These are phyloP conservation scores for Pseudogymnoascus sp. DNA, from an alignment of 2,329 filamentous ascomycete genomes.

Conservation along the genomic window DNA sequence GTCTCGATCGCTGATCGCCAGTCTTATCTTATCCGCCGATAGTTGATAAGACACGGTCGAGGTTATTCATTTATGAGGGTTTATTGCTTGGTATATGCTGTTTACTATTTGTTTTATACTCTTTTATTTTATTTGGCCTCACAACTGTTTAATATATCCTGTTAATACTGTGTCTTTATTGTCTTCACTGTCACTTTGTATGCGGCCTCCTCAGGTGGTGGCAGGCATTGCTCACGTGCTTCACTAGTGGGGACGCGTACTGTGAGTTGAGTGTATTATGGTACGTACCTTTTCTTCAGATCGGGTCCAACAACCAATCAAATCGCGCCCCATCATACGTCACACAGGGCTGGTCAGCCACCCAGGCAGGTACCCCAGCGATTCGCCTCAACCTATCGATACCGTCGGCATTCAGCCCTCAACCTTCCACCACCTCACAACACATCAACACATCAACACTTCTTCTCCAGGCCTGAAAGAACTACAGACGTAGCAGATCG, in stretches of 20 bases:
- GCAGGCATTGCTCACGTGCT: not conserved
- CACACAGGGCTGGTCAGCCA: not conserved
- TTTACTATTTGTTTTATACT: not conserved
- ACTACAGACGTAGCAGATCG: conserved; percentile 1
- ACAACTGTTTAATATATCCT: not conserved
- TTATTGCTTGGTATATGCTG: not conserved
- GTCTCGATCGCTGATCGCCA: not conserved
- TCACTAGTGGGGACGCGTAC: not conserved
- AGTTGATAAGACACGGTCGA: not conserved
- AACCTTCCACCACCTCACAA: not conserved
- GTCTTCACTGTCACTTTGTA: not conserved
- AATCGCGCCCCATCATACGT: not conserved
- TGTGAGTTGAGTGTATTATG: not conserved
- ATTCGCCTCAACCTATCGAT: conserved; percentile 8
- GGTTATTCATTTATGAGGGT: not conserved
- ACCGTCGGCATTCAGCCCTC: not conserved
- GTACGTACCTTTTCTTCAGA: not conserved
- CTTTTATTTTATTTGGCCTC: not conserved
- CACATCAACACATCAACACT: not conserved
- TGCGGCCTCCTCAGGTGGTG: not conserved
- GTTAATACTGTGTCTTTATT: not conserved
- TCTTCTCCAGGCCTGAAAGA: not conserved
- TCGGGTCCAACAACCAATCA: not conserved
- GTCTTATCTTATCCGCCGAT: not conserved
- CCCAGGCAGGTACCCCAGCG: conserved; percentile 8